Conservation (phyloP, 2,329 filamentous ascomycete species). For the Meredithiella fracta region DNA sequence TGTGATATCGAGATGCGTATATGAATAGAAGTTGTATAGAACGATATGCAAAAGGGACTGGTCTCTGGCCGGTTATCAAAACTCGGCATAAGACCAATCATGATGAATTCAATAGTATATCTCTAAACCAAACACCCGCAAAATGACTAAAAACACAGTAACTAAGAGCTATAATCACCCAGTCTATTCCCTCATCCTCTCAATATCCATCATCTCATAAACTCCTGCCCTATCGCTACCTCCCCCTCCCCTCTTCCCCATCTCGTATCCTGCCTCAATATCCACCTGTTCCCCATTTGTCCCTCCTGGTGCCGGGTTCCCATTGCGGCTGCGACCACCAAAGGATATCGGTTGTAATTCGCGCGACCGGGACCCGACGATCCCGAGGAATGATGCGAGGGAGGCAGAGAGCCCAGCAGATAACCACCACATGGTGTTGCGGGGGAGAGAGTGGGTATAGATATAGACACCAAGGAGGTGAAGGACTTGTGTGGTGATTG, state of each 20-base stretch:
- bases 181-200: slow-evolving; percentile 16
- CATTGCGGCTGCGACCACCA: slow-evolving; percentile 37
- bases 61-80: neutral
- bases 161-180: neutral
- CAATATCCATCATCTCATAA: slow-evolving; percentile 50
- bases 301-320: slow-evolving; percentile 12
- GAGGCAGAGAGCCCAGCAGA: slow-evolving; percentile 33
- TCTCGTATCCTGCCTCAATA: slow-evolving; percentile 34
- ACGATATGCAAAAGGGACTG: neutral
- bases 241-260: slow-evolving; percentile 35
- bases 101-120: neutral
- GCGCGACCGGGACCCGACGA: slow-evolving; percentile 83
- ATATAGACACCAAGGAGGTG: slow-evolving; percentile 63
- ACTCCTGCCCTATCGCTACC: slow-evolving; percentile 39
- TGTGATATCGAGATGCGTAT: too few relatives aligned
- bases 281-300: slow-evolving; percentile 19
- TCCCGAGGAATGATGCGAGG: slow-evolving; percentile 44
- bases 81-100: neutral
- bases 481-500: slow-evolving; percentile 70
- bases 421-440: slow-evolving; percentile 75
- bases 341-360: slow-evolving; percentile 83
- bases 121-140: neutral
- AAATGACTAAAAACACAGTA: neutral
- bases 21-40: too few relatives aligned
- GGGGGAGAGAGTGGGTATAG: slow-evolving; percentile 62